Percentiles rank a stretch among this genome's conserved stretches.
phyloP scores from a whole-genome alignment of 768 basidiomycete genomes.

The Naganishia vaughanmartiniae region DNA sequence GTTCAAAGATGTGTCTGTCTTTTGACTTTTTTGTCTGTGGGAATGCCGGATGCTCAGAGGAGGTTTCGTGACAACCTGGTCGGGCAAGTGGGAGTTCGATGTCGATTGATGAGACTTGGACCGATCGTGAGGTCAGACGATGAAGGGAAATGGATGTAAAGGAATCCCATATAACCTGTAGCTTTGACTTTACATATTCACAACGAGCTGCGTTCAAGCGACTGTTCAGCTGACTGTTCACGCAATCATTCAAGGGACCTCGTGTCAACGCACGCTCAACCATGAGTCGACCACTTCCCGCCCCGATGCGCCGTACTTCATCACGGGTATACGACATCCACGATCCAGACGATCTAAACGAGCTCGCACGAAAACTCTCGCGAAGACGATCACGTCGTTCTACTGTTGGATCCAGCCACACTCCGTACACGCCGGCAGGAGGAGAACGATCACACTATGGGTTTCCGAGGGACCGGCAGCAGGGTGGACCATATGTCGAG shows the following conservation, averaged over 20 bases:
- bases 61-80: too few relatives aligned
- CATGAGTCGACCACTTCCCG: slow-evolving; percentile 16
- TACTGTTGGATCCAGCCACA: background rate
- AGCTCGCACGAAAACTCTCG: slow-evolving; percentile 13
- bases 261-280: background rate
- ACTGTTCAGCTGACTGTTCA: too few relatives aligned
- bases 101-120: background rate
- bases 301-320: background rate
- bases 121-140: background rate
- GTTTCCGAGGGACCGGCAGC: background rate
- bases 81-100: too few relatives aligned
- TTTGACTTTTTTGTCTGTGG: too few relatives aligned
- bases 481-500: background rate
- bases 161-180: too few relatives aligned
- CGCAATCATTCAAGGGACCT: too few relatives aligned
- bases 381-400: slow-evolving; percentile 14
- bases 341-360: background rate
- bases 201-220: too few relatives aligned
- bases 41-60: too few relatives aligned
- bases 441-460: background rate
- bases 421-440: background rate
- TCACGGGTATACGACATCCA: slow-evolving; percentile 9
- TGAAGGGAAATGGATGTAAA: too few relatives aligned
- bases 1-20: background rate
- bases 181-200: too few relatives aligned